phyloP scores from a whole-genome alignment of 2,329 filamentous ascomycete genomes.

The Ceratocystiopsis sp. region DNA sequence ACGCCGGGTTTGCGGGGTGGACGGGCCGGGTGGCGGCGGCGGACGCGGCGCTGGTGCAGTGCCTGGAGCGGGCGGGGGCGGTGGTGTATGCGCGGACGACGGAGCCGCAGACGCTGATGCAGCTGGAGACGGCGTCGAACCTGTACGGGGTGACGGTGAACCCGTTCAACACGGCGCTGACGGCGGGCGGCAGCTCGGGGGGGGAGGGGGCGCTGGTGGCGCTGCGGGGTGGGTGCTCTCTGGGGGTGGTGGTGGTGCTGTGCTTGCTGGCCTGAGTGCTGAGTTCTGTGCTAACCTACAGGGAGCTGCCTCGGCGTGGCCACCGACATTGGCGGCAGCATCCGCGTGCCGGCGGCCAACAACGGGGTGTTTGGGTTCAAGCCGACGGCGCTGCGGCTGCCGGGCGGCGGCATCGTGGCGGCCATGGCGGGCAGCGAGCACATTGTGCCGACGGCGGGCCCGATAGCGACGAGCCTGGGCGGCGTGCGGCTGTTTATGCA shows the following conservation, averaged over 20 bases:
- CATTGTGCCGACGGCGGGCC: slow-evolving; percentile 37
- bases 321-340: slow-evolving; percentile 17
- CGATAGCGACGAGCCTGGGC: slow-evolving; percentile 37
- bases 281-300: slow-evolving; percentile 8
- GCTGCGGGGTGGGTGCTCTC: too few relatives aligned
- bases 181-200: slow-evolving; percentile 48
- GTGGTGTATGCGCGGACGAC: slow-evolving; percentile 41
- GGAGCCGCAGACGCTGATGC: slow-evolving; percentile 48
- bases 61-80: slow-evolving; percentile 31
- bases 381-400: slow-evolving; percentile 13
- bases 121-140: slow-evolving; percentile 49
- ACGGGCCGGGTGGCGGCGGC: slow-evolving; percentile 36
- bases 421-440: slow-evolving; percentile 38
- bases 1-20: slow-evolving; percentile 45
- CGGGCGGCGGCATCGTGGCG: slow-evolving; percentile 10
- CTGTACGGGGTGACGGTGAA: slow-evolving; percentile 45
- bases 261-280: too few relatives aligned
- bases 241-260: too few relatives aligned
- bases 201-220: slow-evolving; percentile 27
- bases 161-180: slow-evolving; percentile 39
- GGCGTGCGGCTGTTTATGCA: slow-evolving; percentile 35
- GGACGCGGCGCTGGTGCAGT: slow-evolving; percentile 22
- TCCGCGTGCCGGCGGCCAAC: slow-evolving; percentile 15
- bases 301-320: slow-evolving; percentile 19
- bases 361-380: slow-evolving; percentile 16